These are phyloP conservation scores for Chaetomium sp. DNA, from an alignment of 2,329 filamentous ascomycete species.

Conservation along the genomic window DNA sequence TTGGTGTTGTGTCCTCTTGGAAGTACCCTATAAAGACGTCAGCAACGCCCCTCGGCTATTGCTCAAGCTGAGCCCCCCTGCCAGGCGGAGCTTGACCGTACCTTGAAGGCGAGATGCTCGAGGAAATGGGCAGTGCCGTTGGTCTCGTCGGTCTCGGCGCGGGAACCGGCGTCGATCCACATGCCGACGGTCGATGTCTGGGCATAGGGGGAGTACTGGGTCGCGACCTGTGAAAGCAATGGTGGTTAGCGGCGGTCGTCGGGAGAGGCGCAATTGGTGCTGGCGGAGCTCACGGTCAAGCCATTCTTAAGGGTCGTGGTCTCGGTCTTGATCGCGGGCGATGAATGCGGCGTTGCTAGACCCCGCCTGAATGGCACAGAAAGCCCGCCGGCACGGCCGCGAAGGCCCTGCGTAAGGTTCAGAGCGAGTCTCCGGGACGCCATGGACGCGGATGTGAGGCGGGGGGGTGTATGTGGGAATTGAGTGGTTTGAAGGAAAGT, in stretches of 20 bases:
- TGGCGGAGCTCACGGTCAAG: conserved; percentile 65
- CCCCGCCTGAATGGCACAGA: conserved; percentile 74
- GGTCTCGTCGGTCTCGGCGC: conserved; percentile 95
- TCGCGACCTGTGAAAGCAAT: conserved; percentile 67
- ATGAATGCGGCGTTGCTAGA: conserved; percentile 76
- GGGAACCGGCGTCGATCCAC: conserved; percentile 98
- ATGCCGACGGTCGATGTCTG: conserved; percentile 98
- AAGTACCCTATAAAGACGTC: conserved; percentile 62
- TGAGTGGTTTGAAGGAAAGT: conserved; percentile 49
- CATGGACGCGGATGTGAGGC: conserved; percentile 59
- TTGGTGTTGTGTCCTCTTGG: conserved; percentile 91
- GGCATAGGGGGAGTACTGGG: conserved; percentile 95
- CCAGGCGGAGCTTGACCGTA: conserved; percentile 34
- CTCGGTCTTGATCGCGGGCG: conserved; percentile 69
- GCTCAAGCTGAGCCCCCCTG: not conserved
- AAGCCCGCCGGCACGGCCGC: conserved; percentile 78
- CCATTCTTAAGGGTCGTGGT: conserved; percentile 96
- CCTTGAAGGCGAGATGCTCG: conserved; percentile 99
- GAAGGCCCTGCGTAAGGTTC: conserved; percentile 85
- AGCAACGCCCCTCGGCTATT: not conserved
- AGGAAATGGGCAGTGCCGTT: conserved; percentile 99
- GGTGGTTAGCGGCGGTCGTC: conserved; percentile 19
- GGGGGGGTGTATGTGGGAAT: conserved; percentile 34
- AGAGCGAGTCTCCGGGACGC: conserved; percentile 95
- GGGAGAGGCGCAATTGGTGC: conserved; percentile 31